Base-by-base conservation (phyloP, 768 basidiomycete genomes). In the Leccinum subtestaceum region DNA sequence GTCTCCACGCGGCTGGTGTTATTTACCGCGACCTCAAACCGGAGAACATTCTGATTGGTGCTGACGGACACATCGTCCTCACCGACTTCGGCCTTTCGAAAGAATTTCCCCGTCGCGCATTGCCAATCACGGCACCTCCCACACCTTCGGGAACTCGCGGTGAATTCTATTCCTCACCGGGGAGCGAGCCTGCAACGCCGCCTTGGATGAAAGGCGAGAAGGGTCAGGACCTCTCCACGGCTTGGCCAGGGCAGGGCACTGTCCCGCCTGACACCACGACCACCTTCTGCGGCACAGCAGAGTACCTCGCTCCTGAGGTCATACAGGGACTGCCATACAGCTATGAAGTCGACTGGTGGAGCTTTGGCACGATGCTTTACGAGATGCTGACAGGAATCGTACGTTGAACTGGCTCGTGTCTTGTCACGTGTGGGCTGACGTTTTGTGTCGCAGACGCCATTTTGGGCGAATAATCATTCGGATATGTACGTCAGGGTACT, bases 341-440 rank as follows among this genome's bases (percentile, higher is more conserved):
- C 63, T 98, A 94, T 68, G 93, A 95, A 64, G 93, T 96, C 21
- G 96, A 98, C 72, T 96, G 94, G 92, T 99, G 95, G 95, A 92
- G 89, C 63, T 90, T 96, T 67, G 96, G 96, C 36, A 98, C 96
- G 61, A 96, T 98, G 91, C 76, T 98, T 60, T 94, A 92, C 71
- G 96, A 98, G 78, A 96, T 97, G 90, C 77, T 98, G 75, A 91
- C 92, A 40, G 96, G 96, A 27, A 90, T 95, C 63, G 95, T 95
- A 73, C 85, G 47, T 59, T 50, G 5, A 27, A 55, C 36, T 38
- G 53, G 19, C 34, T 21, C 19, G 11, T 32, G 59, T 36, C 52
- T 67, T 49, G 55, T 66, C 55, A 50, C 59, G 54, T 64, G 55
- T 57, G 65, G 61, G 50, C 40, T 65, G 60, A 69, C 48, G 7